Evolutionary conservation across 768 basidiomycete species (phyloP), one percentile per base, ranked within the genome.

Genomic region (Rhizopogon salebrosus): DNA sequence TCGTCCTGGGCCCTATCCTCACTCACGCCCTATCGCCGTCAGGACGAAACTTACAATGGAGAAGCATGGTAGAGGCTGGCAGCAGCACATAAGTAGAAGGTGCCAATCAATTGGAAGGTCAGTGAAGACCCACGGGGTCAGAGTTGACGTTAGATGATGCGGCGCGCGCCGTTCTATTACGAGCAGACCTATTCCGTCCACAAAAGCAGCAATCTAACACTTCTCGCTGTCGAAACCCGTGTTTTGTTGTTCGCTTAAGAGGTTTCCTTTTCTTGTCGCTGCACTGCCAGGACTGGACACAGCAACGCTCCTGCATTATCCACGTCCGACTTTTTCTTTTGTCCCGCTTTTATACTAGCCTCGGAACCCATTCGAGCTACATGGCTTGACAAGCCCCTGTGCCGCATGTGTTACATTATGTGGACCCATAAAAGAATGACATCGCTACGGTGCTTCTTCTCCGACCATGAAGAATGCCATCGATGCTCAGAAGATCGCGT

Each of bases 401-500:
- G 67, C 62, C 66, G 60, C 51, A 27, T 31, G 48, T 35, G 55
- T 42, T 27, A 27, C 58, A 24, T 57, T 55, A 57, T 57, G 49
- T 54, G 41, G 34, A 49, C 54, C 60, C 62, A 68, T 68, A 68
- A 70, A 68, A 58, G 64, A 61, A 53, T 40, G 45, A 46, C 36
- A 26, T 52, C 50, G 50, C 55, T 58, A 60, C 20, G 23, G 38
- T 29, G 41, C 43, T 43, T 49, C 2, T 26, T n/a, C 54, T 54
- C 54, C 53, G 43, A 50, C 57, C 57, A 51, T 58, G 13, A 46
- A 67, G 60, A 56, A 75, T 76, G 71, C 62, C 73, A 60, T 70
- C 65, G 56, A 67, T 72, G 51, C 70, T 78, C 62, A 73, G 70
- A 69, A 73, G 72, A 58, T 70, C 79, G 27, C 78, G 73, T 60